These are phyloP conservation scores for Diaporthe nobilis DNA, from an alignment of 2,329 filamentous ascomycete species.

Conservation along the genomic window DNA sequence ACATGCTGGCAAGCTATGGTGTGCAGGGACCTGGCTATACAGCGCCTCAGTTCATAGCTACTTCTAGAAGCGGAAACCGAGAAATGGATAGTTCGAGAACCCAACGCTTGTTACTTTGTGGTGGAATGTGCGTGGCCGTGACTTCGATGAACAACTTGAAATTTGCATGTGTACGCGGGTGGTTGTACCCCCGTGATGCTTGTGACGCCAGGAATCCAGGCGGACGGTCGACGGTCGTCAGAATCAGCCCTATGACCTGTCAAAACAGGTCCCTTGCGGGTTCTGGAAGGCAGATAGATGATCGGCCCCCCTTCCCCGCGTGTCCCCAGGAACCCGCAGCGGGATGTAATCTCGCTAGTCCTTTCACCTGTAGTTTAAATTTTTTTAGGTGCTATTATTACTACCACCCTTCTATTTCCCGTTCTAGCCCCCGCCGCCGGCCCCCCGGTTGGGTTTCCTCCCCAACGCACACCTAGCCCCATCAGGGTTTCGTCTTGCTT, in stretches of 20 bases:
- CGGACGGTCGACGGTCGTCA: not conserved
- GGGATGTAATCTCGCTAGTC: slow-evolving; percentile 32
- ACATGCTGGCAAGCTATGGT: not conserved
- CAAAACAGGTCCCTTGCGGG: slow-evolving; percentile 3
- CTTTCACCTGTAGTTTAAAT: not conserved
- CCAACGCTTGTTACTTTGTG: not conserved
- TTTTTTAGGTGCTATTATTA: not conserved
- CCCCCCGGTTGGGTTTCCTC: too few relatives aligned
- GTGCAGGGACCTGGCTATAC: not conserved
- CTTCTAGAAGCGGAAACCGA: not conserved
- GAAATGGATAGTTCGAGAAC: slow-evolving; percentile 8
- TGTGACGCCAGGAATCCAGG: not conserved
- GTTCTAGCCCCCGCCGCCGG: not conserved
- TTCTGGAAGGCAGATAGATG: not conserved
- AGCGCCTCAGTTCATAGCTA: not conserved
- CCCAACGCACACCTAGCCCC: not conserved
- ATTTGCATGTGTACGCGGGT: not conserved
- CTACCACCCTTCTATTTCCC: not conserved
- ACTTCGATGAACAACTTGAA: not conserved
- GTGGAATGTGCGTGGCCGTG: not conserved
- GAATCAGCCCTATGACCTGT: slow-evolving; percentile 34
- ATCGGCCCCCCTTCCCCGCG: not conserved
- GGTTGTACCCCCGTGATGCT: not conserved
- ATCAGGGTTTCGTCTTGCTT: not conserved
- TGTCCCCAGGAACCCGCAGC: slow-evolving; percentile 17